Conservation (phyloP, 1,284 basidiomycete species). For the Ganoderma meredithae region DNA sequence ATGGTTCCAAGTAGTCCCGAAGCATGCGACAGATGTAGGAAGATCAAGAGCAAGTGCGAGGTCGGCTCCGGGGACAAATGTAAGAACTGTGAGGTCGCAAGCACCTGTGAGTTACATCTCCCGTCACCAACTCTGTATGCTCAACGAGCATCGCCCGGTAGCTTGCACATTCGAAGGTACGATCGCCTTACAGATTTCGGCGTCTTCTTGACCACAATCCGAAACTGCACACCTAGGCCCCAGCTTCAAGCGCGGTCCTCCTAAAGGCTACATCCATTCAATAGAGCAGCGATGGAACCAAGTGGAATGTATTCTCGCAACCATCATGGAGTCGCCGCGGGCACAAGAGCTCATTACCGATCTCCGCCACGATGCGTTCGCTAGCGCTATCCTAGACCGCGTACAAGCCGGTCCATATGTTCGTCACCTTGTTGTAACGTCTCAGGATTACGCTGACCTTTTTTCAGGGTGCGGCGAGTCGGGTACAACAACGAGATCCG, state of each 20-base stretch:
- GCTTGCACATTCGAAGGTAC: slow-evolving; percentile 82
- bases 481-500: slow-evolving; percentile 52
- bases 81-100: slow-evolving; percentile 71
- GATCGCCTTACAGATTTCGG: slow-evolving; percentile 19
- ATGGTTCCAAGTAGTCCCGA: slow-evolving; percentile 7
- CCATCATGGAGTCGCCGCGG: slow-evolving; percentile 74
- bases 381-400: slow-evolving; percentile 72
- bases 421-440: slow-evolving; percentile 30
- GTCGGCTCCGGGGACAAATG: slow-evolving; percentile 64
- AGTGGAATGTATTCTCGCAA: slow-evolving; percentile 84
- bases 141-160: slow-evolving; percentile 36
- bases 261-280: slow-evolving; percentile 90
- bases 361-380: slow-evolving; percentile 73
- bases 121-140: slow-evolving; percentile 4
- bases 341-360: slow-evolving; percentile 75
- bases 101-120: slow-evolving; percentile 54
- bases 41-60: slow-evolving; percentile 88
- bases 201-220: too few relatives aligned
- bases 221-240: slow-evolving; percentile 57
- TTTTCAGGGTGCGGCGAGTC: slow-evolving; percentile 67
- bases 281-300: slow-evolving; percentile 91
- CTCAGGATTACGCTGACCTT: background rate
- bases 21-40: slow-evolving; percentile 88
- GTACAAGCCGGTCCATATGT: slow-evolving; percentile 83
- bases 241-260: slow-evolving; percentile 85